Evolutionary conservation across 2,329 filamentous ascomycete species (phyloP), one percentile per base, ranked within the genome.

Genomic region (Trichophaea hybrida): DNA sequence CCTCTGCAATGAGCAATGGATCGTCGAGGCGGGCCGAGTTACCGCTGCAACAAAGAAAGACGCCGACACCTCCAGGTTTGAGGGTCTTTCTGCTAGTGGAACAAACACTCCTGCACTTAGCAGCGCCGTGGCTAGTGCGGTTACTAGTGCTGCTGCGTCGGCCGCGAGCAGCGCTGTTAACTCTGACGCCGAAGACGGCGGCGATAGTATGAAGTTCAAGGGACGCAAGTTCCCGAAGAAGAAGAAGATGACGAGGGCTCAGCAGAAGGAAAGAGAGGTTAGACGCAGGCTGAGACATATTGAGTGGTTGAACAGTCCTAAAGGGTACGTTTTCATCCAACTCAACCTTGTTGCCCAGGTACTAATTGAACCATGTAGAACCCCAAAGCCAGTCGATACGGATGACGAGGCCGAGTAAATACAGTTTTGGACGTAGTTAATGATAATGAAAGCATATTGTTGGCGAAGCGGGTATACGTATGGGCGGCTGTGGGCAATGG

Each of bases 241-340:
- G 88, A 94, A 91, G 83, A 98, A 98, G 87, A 81, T 93, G 81
- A 98, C 93, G 59, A 88, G 94, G 77, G 89, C 89, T 75, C 89
- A 98, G 74, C 68, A 90, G 71, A 98, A 98, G 80, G 93, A 98
- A 73, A 80, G 86, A 17, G 91, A 97, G 74, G 85, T 86, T 48
- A 80, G 94, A 65, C 81, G 91, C 67, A 80, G 93, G 68, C 76
- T 97, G 73, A 82, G 93, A 69, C 89, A 98, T 74, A 85, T 86
- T 68, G 80, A 85, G 72, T 86, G 85, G 86, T 76, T 94, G 68
- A 91, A 88, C 74, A 87, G 80, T 69, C 86, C 86, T 66, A 89
- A 90, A 80, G 88, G 87, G 55, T 61, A n/a, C 46, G 48, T 43
- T 48, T 50, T 60, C 10, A 37, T 13, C 32, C 32, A 13, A 5